A percentile compares a stretch with the other conserved stretches of the same genome.
Evolutionary conservation across 495 filamentous ascomycete species (phyloP).

Genomic region (Amphirosellinia nigrospora): DNA sequence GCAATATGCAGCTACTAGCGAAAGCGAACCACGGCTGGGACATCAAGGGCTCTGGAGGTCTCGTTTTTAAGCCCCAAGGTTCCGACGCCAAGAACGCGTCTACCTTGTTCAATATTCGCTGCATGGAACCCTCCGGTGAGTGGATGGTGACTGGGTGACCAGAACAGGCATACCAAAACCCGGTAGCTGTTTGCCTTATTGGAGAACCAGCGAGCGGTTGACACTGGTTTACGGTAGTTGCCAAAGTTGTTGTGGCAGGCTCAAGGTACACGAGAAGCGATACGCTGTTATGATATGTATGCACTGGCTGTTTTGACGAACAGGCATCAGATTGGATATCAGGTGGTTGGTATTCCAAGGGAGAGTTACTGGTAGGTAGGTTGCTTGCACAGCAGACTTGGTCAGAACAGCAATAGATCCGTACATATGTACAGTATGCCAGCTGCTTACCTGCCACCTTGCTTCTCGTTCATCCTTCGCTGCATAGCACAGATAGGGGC

Average conservation of each 20-base stretch:
- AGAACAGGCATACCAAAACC: constrained; percentile 19
- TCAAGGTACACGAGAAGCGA: constrained; percentile 18
- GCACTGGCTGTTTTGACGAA: constrained; percentile 19
- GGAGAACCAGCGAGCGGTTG: constrained; percentile 23
- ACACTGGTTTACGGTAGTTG: constrained; percentile 22
- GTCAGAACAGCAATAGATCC: constrained; percentile 13
- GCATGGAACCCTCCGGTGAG: constrained; percentile 27
- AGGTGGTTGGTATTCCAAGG: constrained; percentile 7
- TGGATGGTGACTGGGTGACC: constrained; percentile 17
- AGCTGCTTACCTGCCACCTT: constrained; percentile 15
- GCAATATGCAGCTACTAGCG: constrained; percentile 24
- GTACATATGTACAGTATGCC: constrained; percentile 7
- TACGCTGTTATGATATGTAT: constrained; percentile 21
- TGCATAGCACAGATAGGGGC: constrained; percentile 9
- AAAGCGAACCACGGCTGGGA: constrained; percentile 21
- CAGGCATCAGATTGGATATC: constrained; percentile 13
- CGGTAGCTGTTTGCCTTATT: constrained; percentile 25
- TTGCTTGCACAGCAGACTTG: constrained; percentile 14
- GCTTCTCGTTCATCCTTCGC: constrained; percentile 5
- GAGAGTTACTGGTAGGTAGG: background rate
- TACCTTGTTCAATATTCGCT: constrained; percentile 29
- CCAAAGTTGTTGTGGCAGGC: background rate
- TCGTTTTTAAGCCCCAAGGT: constrained; percentile 23
- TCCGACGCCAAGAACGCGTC: constrained; percentile 24
- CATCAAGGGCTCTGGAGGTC: constrained; percentile 16